phyloP scores from a whole-genome alignment of 1,284 basidiomycete species.

The Wallemia hederae region DNA sequence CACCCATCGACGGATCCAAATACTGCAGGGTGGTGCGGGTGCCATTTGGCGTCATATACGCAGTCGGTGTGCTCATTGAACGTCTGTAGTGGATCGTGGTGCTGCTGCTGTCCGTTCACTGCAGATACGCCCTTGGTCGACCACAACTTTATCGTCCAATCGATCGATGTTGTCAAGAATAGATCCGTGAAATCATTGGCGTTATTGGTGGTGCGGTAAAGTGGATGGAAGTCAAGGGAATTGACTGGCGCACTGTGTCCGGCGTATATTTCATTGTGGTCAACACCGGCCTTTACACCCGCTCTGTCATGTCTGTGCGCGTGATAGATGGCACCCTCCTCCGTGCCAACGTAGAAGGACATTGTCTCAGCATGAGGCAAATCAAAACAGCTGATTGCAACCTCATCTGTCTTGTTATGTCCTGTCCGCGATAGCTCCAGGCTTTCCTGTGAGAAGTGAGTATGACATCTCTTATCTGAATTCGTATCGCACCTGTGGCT shows the following conservation, averaged over 20 bases:
- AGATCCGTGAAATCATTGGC: conserved; percentile 82
- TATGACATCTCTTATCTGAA: conserved; percentile 7
- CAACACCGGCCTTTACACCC: conserved; percentile 76
- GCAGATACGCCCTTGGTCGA: conserved; percentile 24
- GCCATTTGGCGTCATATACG: conserved; percentile 97
- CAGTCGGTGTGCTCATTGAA: conserved; percentile 95
- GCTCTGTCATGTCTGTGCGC: conserved; percentile 89
- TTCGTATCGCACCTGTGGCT: conserved; percentile 42
- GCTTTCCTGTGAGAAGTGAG: conserved; percentile 36
- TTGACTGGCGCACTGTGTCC: conserved; percentile 81
- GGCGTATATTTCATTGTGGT: conserved; percentile 64
- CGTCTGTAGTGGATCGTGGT: conserved; percentile 44
- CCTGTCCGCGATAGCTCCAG: conserved; percentile 51
- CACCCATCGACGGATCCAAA: conserved; percentile 84
- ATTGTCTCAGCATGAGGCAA: conserved; percentile 86
- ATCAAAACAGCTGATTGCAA: conserved; percentile 69
- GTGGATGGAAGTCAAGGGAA: conserved; percentile 77
- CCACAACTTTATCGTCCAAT: conserved; percentile 94
- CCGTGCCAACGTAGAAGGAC: conserved; percentile 84
- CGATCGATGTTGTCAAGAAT: conserved; percentile 66
- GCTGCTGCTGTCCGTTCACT: conserved; percentile 13
- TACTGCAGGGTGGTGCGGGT: conserved; percentile 69
- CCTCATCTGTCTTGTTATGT: conserved; percentile 73
- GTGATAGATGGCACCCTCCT: conserved; percentile 86
- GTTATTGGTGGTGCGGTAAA: conserved; percentile 24